Conservation (phyloP, 1,284 basidiomycete species). For the Rhodofomes roseus region DNA sequence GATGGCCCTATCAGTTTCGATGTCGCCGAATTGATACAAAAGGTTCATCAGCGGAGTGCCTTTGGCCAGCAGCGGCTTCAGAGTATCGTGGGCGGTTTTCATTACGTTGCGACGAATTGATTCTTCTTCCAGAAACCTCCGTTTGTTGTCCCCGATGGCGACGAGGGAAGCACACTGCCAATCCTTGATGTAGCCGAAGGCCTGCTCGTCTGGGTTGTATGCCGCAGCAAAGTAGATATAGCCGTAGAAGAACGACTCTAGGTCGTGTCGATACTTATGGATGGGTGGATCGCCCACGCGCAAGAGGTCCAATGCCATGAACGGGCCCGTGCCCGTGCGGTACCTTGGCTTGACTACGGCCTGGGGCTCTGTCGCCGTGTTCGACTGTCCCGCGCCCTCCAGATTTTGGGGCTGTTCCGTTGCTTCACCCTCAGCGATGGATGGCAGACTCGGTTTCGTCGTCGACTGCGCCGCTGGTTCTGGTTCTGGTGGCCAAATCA, state of each 20-base stretch:
- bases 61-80: not conserved
- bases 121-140: not conserved
- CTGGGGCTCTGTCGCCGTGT: not conserved
- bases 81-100: not conserved
- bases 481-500: no score
- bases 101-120: not conserved
- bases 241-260: slow-evolving; percentile 30
- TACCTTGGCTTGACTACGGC: not conserved
- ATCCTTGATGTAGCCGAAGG: not conserved
- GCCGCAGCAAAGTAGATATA: not conserved
- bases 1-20: no score
- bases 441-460: no score
- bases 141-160: not conserved
- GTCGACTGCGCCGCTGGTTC: no score
- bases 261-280: slow-evolving; percentile 28
- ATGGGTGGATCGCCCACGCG: not conserved
- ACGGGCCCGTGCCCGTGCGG: slow-evolving; percentile 26
- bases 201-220: not conserved
- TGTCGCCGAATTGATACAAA: no score
- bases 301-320: slow-evolving; percentile 27
- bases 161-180: not conserved
- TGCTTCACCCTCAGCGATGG: no score
- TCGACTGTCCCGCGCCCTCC: no score
- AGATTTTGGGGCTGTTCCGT: no score
- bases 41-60: no score